Base-by-base conservation (phyloP, 441 rosid genomes). In the Syzygium syzygioides region DNA sequence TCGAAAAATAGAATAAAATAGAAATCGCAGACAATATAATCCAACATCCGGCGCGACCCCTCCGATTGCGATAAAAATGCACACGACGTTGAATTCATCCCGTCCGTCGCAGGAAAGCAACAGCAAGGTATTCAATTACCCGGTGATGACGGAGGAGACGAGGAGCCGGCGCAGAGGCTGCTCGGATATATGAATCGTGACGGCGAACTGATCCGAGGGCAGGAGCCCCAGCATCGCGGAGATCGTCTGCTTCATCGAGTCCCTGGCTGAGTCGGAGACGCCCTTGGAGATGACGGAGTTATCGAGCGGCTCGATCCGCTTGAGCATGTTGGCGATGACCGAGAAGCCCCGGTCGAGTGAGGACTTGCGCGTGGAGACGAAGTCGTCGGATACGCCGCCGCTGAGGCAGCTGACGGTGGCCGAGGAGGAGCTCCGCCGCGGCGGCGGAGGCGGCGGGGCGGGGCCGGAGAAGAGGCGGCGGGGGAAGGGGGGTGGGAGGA, bases 181-280 rank as follows among this genome's bases (percentile, higher is more conserved):
- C 57, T 89, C 93, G 9, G 96, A 94, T 86, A 95, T 90, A 62
- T 91, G 91, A 52, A 97, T 90, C 66, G 93, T 91, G 86, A 96
- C 96, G 85, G 94, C 86, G 91, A 97, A 96, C 30, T 94, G 98
- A 91, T 95, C 96, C 15, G 98, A 97, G 37, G 99, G 99, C n/a
- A 97, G 97, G 85, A 97, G 92, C 3, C 99, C 99, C 2, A 97
- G 95, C 98, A 97, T 97, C 68, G 96, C 89, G 1, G 98, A 96
- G 80, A 97, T 94, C 86, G 98, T 96, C 93, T 93, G 95, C 92
- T 96, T 97, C 98, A 96, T 95, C 3, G 98, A 95, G 53, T 93
- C 98, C 94, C 92, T 95, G 34, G 98, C 95, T 68, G 96, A 93
- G 92, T 94, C 96, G 85, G 99, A 97, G 88, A 97, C 90, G 83